Conservation (phyloP, 257 asterid species). For the Agastache rugosa region DNA sequence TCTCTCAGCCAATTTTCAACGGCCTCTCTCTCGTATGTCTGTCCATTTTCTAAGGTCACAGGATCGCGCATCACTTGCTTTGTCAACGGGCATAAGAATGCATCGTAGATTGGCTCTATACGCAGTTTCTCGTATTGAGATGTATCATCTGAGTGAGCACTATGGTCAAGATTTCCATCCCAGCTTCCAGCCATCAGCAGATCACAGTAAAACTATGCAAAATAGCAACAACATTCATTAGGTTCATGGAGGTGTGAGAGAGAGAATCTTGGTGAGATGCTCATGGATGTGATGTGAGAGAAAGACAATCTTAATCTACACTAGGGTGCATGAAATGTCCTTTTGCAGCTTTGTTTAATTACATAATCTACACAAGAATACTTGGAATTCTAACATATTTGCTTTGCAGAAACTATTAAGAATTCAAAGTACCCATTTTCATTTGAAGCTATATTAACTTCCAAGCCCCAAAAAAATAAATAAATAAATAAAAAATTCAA, state of each 20-base stretch:
- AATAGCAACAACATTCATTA: constrained; percentile 15
- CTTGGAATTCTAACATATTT: neutral
- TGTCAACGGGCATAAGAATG: constrained; percentile 86
- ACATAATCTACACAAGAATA: neutral
- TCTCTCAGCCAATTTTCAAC: constrained; percentile 86
- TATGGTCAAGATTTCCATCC: constrained; percentile 62
- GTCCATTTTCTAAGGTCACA: constrained; percentile 82
- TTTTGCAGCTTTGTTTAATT: neutral
- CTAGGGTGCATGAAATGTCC: neutral
- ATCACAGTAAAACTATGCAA: constrained; percentile 40
- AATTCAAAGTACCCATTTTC: neutral
- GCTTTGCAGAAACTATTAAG: neutral
- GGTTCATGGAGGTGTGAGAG: neutral
- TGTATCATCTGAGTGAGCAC: constrained; percentile 74
- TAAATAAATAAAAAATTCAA: neutral
- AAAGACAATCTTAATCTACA: too few species aligned
- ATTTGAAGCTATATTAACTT: neutral
- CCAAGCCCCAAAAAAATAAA: too few species aligned
- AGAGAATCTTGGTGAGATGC: too few species aligned
- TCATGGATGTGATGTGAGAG: neutral
- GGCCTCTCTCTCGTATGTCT: constrained; percentile 86
- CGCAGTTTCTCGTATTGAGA: constrained; percentile 70
- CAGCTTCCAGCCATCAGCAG: constrained; percentile 74
- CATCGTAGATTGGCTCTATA: constrained; percentile 81
- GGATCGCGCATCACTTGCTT: constrained; percentile 96